These are phyloP conservation scores for Tremella yokohamensis DNA, from an alignment of 768 basidiomycete species.

Conservation along the genomic window DNA sequence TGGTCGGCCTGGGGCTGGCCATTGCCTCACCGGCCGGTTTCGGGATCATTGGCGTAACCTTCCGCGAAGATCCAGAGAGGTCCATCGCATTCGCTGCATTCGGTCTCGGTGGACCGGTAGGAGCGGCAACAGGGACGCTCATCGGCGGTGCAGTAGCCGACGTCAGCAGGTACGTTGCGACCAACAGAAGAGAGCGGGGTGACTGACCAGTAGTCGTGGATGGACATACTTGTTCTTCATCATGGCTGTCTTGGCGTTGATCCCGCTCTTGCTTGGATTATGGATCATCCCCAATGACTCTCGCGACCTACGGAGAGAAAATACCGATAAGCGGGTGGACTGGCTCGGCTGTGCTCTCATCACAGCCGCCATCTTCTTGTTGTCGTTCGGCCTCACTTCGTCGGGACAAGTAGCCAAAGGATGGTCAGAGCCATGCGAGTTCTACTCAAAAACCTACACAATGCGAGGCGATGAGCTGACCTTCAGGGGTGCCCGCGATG, in stretches of 20 bases:
- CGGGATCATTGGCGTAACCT: slow-evolving; percentile 25
- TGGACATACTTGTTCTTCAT: slow-evolving; percentile 72
- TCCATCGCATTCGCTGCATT: slow-evolving; percentile 77
- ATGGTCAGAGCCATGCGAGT: slow-evolving; percentile 59
- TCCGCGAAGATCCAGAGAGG: slow-evolving; percentile 54
- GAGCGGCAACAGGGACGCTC: slow-evolving; percentile 64
- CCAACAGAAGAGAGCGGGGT: not conserved
- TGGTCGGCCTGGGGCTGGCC: slow-evolving; percentile 26
- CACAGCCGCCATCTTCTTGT: slow-evolving; percentile 62
- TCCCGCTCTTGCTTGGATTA: slow-evolving; percentile 59
- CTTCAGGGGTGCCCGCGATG: slow-evolving; percentile 64
- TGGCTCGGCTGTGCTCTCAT: slow-evolving; percentile 72
- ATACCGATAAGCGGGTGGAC: slow-evolving; percentile 57
- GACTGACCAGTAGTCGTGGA: slow-evolving; percentile 41
- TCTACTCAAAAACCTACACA: not conserved
- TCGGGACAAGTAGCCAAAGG: slow-evolving; percentile 58
- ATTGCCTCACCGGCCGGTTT: slow-evolving; percentile 27
- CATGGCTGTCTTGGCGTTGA: slow-evolving; percentile 58
- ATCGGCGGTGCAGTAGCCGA: slow-evolving; percentile 68
- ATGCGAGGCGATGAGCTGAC: not conserved
- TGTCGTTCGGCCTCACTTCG: slow-evolving; percentile 69
- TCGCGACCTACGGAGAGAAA: slow-evolving; percentile 31
- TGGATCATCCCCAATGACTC: slow-evolving; percentile 60
- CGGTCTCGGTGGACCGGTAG: slow-evolving; percentile 74
- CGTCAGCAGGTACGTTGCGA: slow-evolving; percentile 49